Conservation (phyloP, 73 alveolate species). For the Tetrahymena malaccensis region DNA sequence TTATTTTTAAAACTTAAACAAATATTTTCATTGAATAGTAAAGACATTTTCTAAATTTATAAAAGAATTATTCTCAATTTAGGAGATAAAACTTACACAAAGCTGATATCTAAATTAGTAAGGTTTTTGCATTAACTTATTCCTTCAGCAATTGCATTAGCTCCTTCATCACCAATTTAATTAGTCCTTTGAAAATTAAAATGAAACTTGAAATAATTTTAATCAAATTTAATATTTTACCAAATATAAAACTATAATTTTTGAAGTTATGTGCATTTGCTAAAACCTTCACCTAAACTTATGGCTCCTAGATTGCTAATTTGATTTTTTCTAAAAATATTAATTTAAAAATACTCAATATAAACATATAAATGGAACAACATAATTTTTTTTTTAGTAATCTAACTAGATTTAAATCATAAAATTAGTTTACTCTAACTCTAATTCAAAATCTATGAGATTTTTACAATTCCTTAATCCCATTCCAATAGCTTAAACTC, state of each 20-base stretch:
- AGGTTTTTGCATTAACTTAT: neutral
- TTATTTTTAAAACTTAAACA: no score
- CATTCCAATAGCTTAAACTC: neutral
- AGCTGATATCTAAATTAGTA: no score
- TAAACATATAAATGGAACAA: no score
- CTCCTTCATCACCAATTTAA: neutral
- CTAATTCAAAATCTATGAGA: neutral
- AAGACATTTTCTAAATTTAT: no score
- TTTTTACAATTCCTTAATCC: neutral
- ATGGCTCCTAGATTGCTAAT: neutral
- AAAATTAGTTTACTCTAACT: neutral
- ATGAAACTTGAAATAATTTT: no score
- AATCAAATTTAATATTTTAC: neutral
- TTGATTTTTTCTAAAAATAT: neutral
- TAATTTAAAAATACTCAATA: no score
- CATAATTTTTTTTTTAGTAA: no score
- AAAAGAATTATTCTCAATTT: no score
- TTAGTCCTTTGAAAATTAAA: neutral
- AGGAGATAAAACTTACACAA: no score
- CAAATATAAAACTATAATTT: neutral
- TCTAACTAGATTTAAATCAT: no score
- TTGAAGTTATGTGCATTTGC: neutral
- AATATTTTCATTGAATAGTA: no score
- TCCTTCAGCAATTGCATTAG: neutral
- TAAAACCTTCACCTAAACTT: neutral